Evolutionary conservation across 306 rosid genomes (phyloP).

Genomic region (Rosa persica): DNA sequence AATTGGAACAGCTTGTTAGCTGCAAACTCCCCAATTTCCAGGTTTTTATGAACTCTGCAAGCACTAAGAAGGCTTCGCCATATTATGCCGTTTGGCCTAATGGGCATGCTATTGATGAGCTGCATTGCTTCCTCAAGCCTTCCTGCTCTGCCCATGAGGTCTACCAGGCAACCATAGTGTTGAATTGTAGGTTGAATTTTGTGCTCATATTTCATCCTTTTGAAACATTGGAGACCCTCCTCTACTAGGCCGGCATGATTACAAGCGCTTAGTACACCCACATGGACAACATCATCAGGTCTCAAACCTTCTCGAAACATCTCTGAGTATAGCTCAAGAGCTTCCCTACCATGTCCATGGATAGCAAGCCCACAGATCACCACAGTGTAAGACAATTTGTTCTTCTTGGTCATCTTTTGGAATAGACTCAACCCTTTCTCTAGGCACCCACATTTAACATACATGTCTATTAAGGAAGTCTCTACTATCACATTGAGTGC

Average conservation of each 20-base stretch:
- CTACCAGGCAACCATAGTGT: constrained; percentile 86
- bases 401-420: constrained; percentile 59
- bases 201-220: constrained; percentile 58
- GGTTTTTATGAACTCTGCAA: constrained; percentile 63
- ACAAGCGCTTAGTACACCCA: constrained; percentile 71
- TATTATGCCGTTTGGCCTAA: constrained; percentile 57
- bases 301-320: constrained; percentile 64
- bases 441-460: constrained; percentile 72
- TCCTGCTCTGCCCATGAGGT: constrained; percentile 72
- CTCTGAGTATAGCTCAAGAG: constrained; percentile 55
- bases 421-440: constrained; percentile 57
- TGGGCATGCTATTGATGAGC: constrained; percentile 55
- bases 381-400: constrained; percentile 59
- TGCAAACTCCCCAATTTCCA: constrained; percentile 60
- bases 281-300: constrained; percentile 67
- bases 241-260: constrained; percentile 70
- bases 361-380: constrained; percentile 80
- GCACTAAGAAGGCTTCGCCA: constrained; percentile 90
- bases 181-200: constrained; percentile 61
- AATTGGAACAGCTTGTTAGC: constrained; percentile 49
- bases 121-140: constrained; percentile 64
- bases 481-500: constrained; percentile 70
- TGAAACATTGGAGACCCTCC: constrained; percentile 57
- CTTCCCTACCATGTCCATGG: constrained; percentile 75
- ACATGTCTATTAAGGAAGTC: constrained; percentile 82